Evolutionary conservation across 768 basidiomycete species (phyloP).

Genomic region (Hygrophorus russula): DNA sequence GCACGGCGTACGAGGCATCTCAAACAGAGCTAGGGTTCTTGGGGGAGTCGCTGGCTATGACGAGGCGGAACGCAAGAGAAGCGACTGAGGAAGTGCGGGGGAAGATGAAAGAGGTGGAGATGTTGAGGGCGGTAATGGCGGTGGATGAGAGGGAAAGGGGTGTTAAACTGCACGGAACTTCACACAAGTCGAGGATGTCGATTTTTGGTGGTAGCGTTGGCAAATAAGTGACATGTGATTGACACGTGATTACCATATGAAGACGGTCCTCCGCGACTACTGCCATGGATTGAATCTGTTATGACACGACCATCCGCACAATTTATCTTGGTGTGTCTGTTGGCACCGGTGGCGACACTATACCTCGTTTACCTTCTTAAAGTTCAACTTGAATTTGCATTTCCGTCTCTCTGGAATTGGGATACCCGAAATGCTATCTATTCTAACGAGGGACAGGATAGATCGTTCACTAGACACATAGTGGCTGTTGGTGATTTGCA

Average conservation of each 20-base stretch:
- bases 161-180: slow-evolving; percentile 24
- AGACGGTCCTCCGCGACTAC: too few relatives aligned
- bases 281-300: too few relatives aligned
- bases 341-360: too few relatives aligned
- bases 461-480: slow-evolving; percentile 40
- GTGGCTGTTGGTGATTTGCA: slow-evolving; percentile 91
- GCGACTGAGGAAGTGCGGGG: slow-evolving; percentile 53
- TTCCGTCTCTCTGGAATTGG: too few relatives aligned
- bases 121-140: slow-evolving; percentile 48
- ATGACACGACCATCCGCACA: too few relatives aligned
- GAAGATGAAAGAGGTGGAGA: slow-evolving; percentile 67
- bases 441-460: neutral
- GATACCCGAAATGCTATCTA: neutral
- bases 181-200: neutral
- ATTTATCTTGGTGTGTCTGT: too few relatives aligned
- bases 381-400: too few relatives aligned
- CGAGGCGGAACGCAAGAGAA: slow-evolving; percentile 41
- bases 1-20: slow-evolving; percentile 44
- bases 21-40: slow-evolving; percentile 35
- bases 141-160: slow-evolving; percentile 64
- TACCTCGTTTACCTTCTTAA: too few relatives aligned
- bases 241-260: too few relatives aligned
- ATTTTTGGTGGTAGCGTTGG: neutral
- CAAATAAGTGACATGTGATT: too few relatives aligned
- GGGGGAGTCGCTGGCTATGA: slow-evolving; percentile 36